Base-by-base conservation (phyloP, 2,329 filamentous ascomycete species). In the Alternaria hordeiaustralica region DNA sequence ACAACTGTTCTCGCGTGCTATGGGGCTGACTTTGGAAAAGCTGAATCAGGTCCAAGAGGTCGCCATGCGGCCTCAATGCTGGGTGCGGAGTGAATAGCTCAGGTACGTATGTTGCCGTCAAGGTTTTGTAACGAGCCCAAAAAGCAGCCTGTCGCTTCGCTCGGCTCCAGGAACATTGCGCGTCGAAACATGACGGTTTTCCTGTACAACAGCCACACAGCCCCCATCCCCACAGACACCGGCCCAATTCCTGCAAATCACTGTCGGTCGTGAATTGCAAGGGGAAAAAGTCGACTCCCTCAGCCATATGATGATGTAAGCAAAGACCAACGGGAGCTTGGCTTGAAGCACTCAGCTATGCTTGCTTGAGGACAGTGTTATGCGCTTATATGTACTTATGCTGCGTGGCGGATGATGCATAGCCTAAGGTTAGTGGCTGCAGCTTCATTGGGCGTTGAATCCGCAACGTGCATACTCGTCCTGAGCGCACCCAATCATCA, bases 1-100 rank as follows among this genome's bases (percentile, higher is more conserved):
- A 11, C 2, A 66, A 25, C 3, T 59, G 25, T 15, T 46, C 49
- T 45, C 53, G 46, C 12, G 36, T 15, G 12, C 8, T 15, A 25
- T 53, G 13, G 3, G 60, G 47, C 4, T 28, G 7, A 15, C n/a
- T 23, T 46, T 43, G 55, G 6, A 66, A 55, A 15, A 51, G 8
- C 13, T 33, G 47, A 15, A 66, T 60, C 5, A 66, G 54, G 4
- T 49, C 45, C 3, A 63, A 11, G 21, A 63, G 47, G 21, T 66
- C 57, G 13, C 25, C 30, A 33, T 60, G 57, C 3, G 45, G 49
- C 23, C 33, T 18, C 47, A 66, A 55, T 2, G 63, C 63, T 28
- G 51, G 56, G 5, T 10, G 9, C 15, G 9, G 5, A 11, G 25
- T 47, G 23, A 5, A 45, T 2, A 55, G 36, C 11, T 66, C 60